phyloP scores from a whole-genome alignment of 2,329 filamentous ascomycete genomes.

The Elsinoe ampelina region DNA sequence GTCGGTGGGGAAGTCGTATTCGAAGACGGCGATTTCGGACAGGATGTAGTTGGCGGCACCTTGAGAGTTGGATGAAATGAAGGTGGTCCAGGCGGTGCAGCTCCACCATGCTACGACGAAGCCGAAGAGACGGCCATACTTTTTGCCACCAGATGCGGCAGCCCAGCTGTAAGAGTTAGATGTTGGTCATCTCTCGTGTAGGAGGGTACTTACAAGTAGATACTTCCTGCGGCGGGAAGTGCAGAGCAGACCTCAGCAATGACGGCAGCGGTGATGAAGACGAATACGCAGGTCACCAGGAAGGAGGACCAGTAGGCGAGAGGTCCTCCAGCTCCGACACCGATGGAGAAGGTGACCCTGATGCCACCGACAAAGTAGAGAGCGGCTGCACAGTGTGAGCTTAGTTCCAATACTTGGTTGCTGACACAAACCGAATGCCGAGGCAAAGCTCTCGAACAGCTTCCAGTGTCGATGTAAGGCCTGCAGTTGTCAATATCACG shows the following conservation, averaged over 20 bases:
- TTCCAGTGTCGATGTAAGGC: constrained; percentile 49
- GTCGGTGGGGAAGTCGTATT: constrained; percentile 47
- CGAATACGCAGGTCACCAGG: constrained; percentile 50
- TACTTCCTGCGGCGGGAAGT: constrained; percentile 49
- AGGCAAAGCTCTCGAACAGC: constrained; percentile 50
- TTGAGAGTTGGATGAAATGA: constrained; percentile 29
- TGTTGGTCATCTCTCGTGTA: neutral
- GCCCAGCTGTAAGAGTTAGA: constrained; percentile 36
- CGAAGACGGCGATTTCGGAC: constrained; percentile 48
- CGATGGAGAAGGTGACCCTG: constrained; percentile 52
- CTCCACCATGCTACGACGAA: constrained; percentile 58
- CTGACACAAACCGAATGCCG: constrained; percentile 43
- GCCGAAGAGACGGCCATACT: constrained; percentile 47
- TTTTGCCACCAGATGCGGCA: constrained; percentile 48
- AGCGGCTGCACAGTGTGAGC: constrained; percentile 37
- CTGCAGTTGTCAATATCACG: constrained; percentile 27
- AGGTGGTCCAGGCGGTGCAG: constrained; percentile 52
- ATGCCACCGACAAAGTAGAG: constrained; percentile 54
- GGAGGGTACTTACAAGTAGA: constrained; percentile 37
- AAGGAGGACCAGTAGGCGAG: constrained; percentile 56
- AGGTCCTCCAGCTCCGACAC: constrained; percentile 52
- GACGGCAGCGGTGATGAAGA: constrained; percentile 51
- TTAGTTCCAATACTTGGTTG: neutral
- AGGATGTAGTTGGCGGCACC: constrained; percentile 32
- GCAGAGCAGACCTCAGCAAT: constrained; percentile 54